These are phyloP conservation scores for Cercospora sp. DNA, from an alignment of 2,329 filamentous ascomycete genomes.

Conservation along the genomic window DNA sequence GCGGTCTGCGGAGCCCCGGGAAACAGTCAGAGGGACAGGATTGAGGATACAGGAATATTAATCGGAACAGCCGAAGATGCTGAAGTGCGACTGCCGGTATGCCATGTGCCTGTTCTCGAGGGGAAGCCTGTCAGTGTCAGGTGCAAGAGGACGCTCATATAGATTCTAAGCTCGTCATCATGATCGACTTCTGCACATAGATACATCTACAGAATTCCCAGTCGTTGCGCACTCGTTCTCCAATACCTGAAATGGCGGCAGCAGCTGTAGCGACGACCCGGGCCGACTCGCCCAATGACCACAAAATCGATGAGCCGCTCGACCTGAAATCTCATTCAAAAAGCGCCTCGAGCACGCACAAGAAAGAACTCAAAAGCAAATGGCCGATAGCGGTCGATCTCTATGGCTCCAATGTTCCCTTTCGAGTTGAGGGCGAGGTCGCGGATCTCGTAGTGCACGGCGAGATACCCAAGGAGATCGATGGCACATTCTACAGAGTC, in stretches of 20 bases:
- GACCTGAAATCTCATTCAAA: not conserved
- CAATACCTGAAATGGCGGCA: not conserved
- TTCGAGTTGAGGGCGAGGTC: constrained; percentile 46
- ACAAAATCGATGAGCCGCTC: not conserved
- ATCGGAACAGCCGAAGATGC: not conserved
- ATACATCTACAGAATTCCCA: not conserved
- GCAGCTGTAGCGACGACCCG: not conserved
- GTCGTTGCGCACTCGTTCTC: not conserved
- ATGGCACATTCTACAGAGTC: constrained; percentile 46
- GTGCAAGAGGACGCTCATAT: not conserved
- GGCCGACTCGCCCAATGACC: not conserved
- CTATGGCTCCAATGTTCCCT: constrained; percentile 36
- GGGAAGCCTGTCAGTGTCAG: not conserved
- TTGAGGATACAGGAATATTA: not conserved
- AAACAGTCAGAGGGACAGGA: not conserved
- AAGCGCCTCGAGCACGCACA: not conserved
- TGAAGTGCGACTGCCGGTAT: not conserved
- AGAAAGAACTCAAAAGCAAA: constrained; percentile 19
- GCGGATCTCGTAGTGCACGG: constrained; percentile 37
- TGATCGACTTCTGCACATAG: not conserved
- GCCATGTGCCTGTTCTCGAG: not conserved
- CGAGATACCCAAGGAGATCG: constrained; percentile 37
- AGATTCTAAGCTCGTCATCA: not conserved
- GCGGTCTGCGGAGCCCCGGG: not conserved
- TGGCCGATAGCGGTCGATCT: constrained; percentile 29